Conservation (phyloP, 1,139 yeast species). For the Groenewaldozyma sp. region DNA sequence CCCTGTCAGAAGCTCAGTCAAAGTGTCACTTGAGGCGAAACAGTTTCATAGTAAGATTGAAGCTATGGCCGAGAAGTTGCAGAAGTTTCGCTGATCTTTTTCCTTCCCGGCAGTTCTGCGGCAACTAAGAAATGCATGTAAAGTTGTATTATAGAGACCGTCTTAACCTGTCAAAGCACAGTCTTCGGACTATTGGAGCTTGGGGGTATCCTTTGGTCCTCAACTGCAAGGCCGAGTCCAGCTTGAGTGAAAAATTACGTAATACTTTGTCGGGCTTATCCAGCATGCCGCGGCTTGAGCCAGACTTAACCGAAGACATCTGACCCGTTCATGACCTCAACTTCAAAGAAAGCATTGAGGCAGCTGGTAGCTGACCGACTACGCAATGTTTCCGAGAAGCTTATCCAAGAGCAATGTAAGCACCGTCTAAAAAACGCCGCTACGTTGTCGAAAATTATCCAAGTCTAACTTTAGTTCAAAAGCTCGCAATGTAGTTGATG, state of each 20-base stretch:
- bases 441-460: no score
- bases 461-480: neutral
- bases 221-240: no score
- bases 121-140: no score
- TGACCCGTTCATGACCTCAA: no score
- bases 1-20: slow-evolving; percentile 52
- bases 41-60: slow-evolving; percentile 41
- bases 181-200: neutral
- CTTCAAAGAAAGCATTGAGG: slow-evolving; percentile 19
- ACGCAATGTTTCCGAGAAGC: slow-evolving; percentile 10
- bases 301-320: no score
- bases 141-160: no score
- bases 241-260: no score
- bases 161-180: no score
- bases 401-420: slow-evolving; percentile 18
- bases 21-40: slow-evolving; percentile 57
- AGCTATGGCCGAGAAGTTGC: neutral
- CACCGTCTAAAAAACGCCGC: no score
- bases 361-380: slow-evolving; percentile 15
- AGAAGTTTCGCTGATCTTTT: neutral
- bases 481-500: slow-evolving; percentile 27
- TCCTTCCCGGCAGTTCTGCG: no score
- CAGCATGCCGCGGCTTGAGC: no score
- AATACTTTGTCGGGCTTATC: no score
- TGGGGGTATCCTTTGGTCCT: neutral